Conservation (phyloP, 2,329 filamentous ascomycete species). For the Corynespora cassiicola region DNA sequence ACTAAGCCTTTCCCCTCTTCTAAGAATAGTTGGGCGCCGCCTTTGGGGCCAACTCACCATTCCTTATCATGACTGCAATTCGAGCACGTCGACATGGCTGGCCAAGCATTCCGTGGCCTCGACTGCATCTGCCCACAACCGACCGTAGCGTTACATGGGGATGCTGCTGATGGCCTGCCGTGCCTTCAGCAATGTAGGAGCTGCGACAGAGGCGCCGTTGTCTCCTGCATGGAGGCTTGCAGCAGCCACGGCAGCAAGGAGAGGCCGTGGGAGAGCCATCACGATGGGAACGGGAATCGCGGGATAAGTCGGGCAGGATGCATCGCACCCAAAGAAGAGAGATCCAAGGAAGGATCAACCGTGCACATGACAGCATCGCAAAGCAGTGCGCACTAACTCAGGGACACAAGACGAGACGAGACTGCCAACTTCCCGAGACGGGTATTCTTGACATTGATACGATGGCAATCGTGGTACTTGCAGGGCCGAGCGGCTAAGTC, state of each 20-base stretch:
- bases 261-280: conserved; percentile 14
- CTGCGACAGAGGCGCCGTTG: conserved; percentile 12
- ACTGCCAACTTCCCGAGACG: conserved; percentile 22
- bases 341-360: conserved; percentile 14
- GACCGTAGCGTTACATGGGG: conserved; percentile 25
- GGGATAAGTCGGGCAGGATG: conserved; percentile 37
- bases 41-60: conserved; percentile 11
- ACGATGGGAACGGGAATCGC: conserved; percentile 31
- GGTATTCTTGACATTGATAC: conserved; percentile 37
- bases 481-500: conserved; percentile 11
- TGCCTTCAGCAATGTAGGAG: conserved; percentile 10
- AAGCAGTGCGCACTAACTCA: conserved; percentile 29
- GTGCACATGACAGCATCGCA: conserved; percentile 28
- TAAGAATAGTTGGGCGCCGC: conserved; percentile 24
- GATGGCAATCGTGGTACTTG: conserved; percentile 33
- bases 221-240: conserved; percentile 11
- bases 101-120: conserved; percentile 8
- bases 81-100: conserved; percentile 8
- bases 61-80: conserved; percentile 22
- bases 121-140: conserved; percentile 27
- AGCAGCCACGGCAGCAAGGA: conserved; percentile 24
- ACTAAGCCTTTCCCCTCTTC: conserved; percentile 12
- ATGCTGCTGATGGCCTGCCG: conserved; percentile 14
- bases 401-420: conserved; percentile 27
- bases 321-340: conserved; percentile 20